Conservation (phyloP, 2,329 filamentous ascomycete genomes). For the Pseudocercospora macadamiae region DNA sequence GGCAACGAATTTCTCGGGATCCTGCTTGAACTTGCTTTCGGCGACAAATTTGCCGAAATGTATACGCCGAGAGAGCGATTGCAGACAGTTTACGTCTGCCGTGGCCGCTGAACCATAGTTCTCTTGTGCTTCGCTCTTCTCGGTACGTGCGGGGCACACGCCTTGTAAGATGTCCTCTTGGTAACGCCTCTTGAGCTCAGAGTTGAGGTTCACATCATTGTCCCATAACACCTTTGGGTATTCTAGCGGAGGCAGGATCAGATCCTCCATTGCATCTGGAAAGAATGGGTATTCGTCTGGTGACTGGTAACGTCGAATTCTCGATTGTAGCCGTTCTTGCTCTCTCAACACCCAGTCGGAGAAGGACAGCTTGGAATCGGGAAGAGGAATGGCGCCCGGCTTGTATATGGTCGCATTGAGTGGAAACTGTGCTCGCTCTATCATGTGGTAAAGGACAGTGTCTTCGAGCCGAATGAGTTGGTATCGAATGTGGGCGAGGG, state of each 20-base stretch:
- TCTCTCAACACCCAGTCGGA: conserved; percentile 92
- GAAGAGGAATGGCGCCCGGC: conserved; percentile 78
- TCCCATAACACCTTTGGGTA: conserved; percentile 87
- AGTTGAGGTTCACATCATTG: conserved; percentile 90
- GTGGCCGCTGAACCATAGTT: conserved; percentile 95
- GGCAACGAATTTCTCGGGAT: conserved; percentile 76
- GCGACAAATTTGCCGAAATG: conserved; percentile 99
- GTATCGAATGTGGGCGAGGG: conserved; percentile 88
- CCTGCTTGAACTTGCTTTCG: conserved; percentile 88
- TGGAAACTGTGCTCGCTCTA: conserved; percentile 97
- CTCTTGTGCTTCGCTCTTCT: conserved; percentile 83
- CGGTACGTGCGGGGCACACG: conserved; percentile 77
- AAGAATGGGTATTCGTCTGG: conserved; percentile 99
- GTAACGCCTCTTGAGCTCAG: conserved; percentile 83
- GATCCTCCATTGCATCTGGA: conserved; percentile 73
- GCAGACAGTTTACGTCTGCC: conserved; percentile 85
- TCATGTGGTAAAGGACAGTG: conserved; percentile 95
- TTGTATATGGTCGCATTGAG: conserved; percentile 86
- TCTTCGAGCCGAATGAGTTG: conserved; percentile 83
- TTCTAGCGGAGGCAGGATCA: conserved; percentile 82
- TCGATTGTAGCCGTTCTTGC: conserved; percentile 87
- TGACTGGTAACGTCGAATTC: conserved; percentile 91
- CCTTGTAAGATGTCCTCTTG: conserved; percentile 79
- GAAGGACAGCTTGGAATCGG: conserved; percentile 73
- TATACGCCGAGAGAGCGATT: conserved; percentile 85